Conservation (phyloP, 805 yeast species). For the Hanseniaspora lindneri region DNA sequence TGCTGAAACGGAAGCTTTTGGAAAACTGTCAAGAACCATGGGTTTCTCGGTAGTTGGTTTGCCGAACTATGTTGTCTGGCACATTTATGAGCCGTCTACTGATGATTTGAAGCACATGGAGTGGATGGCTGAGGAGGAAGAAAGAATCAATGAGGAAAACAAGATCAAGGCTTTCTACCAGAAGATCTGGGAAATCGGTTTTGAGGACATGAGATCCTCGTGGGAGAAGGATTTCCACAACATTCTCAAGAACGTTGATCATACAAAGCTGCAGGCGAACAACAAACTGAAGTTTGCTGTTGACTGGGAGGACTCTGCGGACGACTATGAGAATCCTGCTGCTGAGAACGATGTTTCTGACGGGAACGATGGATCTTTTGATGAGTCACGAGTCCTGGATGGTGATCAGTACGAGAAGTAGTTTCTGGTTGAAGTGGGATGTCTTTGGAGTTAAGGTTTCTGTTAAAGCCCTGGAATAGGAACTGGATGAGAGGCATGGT, state of each 20-base stretch:
- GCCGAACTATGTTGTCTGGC: constrained; percentile 95
- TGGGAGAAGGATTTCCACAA: constrained; percentile 65
- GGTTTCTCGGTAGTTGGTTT: constrained; percentile 77
- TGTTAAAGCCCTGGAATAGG: no score
- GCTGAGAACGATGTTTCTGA: constrained; percentile 1
- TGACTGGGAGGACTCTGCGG: constrained; percentile 16
- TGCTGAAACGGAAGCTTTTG: constrained; percentile 97
- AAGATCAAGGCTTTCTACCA: constrained; percentile 54
- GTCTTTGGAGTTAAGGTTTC: no score
- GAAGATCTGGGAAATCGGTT: constrained; percentile 65
- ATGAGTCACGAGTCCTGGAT: constrained; percentile 23
- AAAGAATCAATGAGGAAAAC: constrained; percentile 49
- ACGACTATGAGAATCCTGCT: constrained; percentile 4
- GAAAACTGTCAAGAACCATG: constrained; percentile 76
- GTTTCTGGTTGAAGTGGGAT: neutral
- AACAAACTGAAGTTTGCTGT: constrained; percentile 62
- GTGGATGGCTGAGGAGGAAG: constrained; percentile 77
- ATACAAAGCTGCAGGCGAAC: constrained; percentile 35
- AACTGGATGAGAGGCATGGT: no score
- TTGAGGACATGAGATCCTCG: constrained; percentile 56
- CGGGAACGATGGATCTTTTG: constrained; percentile 21
- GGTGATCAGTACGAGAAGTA: neutral
- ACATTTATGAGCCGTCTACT: constrained; percentile 85
- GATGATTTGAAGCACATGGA: constrained; percentile 84
- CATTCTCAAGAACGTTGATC: constrained; percentile 67